Evolutionary conservation across 1,284 basidiomycete species (phyloP).

Genomic region (Sparassis latifolia): DNA sequence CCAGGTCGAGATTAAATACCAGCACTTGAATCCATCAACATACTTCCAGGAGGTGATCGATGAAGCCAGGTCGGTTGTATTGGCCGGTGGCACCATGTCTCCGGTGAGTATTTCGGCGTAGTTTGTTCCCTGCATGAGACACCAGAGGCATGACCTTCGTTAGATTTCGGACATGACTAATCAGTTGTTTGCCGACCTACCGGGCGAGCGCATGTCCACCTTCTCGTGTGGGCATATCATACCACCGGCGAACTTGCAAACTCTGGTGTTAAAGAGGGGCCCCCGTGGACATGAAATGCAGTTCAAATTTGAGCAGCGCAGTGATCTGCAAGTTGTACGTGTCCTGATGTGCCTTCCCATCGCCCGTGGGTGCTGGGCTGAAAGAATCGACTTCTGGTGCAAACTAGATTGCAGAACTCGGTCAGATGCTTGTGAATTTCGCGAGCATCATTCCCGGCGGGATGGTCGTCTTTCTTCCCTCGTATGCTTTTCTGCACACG

Average conservation of each 20-base stretch:
- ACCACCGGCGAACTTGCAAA: slow-evolving; percentile 72
- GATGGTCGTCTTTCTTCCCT: slow-evolving; percentile 92
- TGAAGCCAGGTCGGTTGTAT: slow-evolving; percentile 73
- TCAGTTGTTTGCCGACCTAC: slow-evolving; percentile 76
- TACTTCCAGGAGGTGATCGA: slow-evolving; percentile 81
- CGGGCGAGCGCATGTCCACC: slow-evolving; percentile 56
- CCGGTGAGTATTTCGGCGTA: slow-evolving; percentile 47
- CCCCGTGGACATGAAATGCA: slow-evolving; percentile 74
- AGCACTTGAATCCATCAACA: slow-evolving; percentile 90
- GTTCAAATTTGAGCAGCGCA: slow-evolving; percentile 79
- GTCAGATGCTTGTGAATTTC: slow-evolving; percentile 78
- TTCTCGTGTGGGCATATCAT: slow-evolving; percentile 96
- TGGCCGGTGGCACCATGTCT: slow-evolving; percentile 97
- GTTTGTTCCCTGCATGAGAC: too few relatives aligned
- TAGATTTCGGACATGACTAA: slow-evolving; percentile 85
- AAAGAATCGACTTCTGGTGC: not conserved
- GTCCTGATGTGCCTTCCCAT: not conserved
- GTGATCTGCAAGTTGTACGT: slow-evolving; percentile 62
- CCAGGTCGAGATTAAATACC: slow-evolving; percentile 77
- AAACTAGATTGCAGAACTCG: slow-evolving; percentile 74
- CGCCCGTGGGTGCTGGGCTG: not conserved
- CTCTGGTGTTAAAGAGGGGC: slow-evolving; percentile 73
- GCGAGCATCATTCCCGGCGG: slow-evolving; percentile 78
- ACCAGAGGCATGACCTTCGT: not conserved
- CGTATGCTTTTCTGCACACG: slow-evolving; percentile 77